Percentiles rank a stretch among this genome's conserved stretches.
These are phyloP conservation scores for Paralagenidium karlingii DNA, from an alignment of 352 stramenopile species.

Conservation along the genomic window DNA sequence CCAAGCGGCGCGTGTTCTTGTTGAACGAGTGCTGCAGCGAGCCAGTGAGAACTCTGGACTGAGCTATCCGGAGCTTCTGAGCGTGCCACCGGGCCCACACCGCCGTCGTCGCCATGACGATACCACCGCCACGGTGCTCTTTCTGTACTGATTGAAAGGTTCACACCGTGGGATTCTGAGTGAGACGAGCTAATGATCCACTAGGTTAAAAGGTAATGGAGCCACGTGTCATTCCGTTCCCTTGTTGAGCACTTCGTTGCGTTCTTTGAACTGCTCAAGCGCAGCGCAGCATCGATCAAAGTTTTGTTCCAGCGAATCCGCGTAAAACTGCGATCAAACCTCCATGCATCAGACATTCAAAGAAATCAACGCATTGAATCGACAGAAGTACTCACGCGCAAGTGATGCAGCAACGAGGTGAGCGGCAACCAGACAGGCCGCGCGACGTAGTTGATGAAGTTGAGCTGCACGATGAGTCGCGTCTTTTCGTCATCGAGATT, in stretches of 20 bases:
- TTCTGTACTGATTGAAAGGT: constrained; percentile 60
- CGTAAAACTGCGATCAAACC: constrained; percentile 36
- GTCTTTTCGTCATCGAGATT: constrained; percentile 45
- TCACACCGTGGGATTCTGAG: no score
- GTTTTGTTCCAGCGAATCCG: constrained; percentile 52
- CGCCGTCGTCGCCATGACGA: constrained; percentile 87
- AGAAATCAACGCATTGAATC: no score
- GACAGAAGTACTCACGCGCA: constrained; percentile 47
- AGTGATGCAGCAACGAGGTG: constrained; percentile 21
- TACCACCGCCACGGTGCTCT: constrained; percentile 86
- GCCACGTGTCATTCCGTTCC: not conserved
- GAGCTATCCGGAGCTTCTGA: constrained; percentile 72
- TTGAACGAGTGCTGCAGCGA: constrained; percentile 70
- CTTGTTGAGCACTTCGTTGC: constrained; percentile 2
- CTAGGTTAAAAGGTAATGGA: constrained; percentile 1
- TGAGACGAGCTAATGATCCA: constrained; percentile 1
- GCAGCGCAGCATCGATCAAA: constrained; percentile 38
- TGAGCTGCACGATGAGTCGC: constrained; percentile 51
- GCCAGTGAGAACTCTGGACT: constrained; percentile 64
- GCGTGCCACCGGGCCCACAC: constrained; percentile 61
- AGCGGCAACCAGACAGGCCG: constrained; percentile 53
- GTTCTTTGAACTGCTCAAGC: constrained; percentile 25
- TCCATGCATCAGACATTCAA: no score
- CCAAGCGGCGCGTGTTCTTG: constrained; percentile 53
- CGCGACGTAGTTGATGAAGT: constrained; percentile 68